Conservation (phyloP, 768 basidiomycete genomes). For the Hypholoma fasciculare region DNA sequence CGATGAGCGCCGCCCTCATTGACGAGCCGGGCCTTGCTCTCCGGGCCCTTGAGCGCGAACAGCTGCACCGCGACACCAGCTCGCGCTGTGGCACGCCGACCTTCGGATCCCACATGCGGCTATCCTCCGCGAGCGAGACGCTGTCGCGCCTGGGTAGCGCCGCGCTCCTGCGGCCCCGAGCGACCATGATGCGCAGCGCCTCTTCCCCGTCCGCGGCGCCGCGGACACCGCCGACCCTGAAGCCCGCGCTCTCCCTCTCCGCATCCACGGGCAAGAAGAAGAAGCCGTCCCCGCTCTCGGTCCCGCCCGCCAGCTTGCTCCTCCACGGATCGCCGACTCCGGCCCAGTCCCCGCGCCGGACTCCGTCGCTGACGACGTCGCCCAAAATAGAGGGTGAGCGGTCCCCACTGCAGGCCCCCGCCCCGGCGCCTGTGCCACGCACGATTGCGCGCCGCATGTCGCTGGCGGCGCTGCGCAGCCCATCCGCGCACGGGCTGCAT, state of each 20-base stretch:
- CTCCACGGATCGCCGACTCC: slow-evolving; percentile 16
- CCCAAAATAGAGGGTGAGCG: slow-evolving; percentile 3
- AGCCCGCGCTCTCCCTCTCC: slow-evolving; percentile 15
- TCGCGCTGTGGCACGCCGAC: slow-evolving; percentile 64
- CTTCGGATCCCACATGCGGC: slow-evolving; percentile 53
- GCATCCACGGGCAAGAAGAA: slow-evolving; percentile 21
- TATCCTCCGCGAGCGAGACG: slow-evolving; percentile 46
- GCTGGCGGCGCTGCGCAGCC: slow-evolving; percentile 15
- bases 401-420: background rate
- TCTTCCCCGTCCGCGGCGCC: slow-evolving; percentile 8
- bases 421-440: background rate
- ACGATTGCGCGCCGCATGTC: slow-evolving; percentile 16
- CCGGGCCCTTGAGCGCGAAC: slow-evolving; percentile 12
- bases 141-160: slow-evolving; percentile 39
- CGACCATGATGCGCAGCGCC: background rate
- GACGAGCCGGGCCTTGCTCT: background rate
- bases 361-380: background rate
- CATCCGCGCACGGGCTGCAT: slow-evolving; percentile 4
- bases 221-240: slow-evolving; percentile 10
- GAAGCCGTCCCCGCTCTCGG: slow-evolving; percentile 29
- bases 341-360: slow-evolving; percentile 11
- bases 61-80: slow-evolving; percentile 34
- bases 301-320: slow-evolving; percentile 14
- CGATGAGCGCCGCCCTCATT: slow-evolving; percentile 10
- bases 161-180: slow-evolving; percentile 20